Conservation (phyloP, 2,329 filamentous ascomycete genomes). For the Arthroderma sp. region DNA sequence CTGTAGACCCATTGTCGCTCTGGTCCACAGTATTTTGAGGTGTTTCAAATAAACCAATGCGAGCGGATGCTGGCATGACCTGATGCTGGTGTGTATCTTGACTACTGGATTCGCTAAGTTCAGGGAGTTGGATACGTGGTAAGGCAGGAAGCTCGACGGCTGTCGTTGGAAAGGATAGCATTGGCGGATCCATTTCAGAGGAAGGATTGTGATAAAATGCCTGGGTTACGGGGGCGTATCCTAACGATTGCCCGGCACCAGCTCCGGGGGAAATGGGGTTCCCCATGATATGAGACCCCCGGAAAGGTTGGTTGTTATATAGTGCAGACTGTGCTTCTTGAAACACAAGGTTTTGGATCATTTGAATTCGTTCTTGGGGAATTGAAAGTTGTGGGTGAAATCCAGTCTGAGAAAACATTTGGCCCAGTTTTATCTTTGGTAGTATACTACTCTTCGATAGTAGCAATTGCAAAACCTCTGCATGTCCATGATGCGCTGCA, state of each 20-base stretch:
- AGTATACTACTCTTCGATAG: slow-evolving; percentile 18
- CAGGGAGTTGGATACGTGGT: background rate
- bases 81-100: background rate
- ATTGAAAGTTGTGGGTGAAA: slow-evolving; percentile 9
- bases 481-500: slow-evolving; percentile 29
- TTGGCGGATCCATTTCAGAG: background rate
- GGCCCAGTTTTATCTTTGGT: slow-evolving; percentile 8
- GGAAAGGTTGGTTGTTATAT: background rate
- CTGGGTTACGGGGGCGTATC: background rate
- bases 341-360: slow-evolving; percentile 6
- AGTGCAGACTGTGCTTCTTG: background rate
- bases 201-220: background rate
- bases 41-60: background rate
- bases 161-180: background rate
- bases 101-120: background rate
- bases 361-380: slow-evolving; percentile 13
- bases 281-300: background rate
- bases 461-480: slow-evolving; percentile 25
- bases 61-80: background rate
- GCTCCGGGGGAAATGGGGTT: background rate
- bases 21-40: background rate
- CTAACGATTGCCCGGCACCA: background rate
- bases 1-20: background rate
- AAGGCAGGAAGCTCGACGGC: background rate
- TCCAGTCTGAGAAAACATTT: slow-evolving; percentile 1